phyloP scores from a whole-genome alignment of 202 grass and related monocot species.

The Eragrostis tef region DNA sequence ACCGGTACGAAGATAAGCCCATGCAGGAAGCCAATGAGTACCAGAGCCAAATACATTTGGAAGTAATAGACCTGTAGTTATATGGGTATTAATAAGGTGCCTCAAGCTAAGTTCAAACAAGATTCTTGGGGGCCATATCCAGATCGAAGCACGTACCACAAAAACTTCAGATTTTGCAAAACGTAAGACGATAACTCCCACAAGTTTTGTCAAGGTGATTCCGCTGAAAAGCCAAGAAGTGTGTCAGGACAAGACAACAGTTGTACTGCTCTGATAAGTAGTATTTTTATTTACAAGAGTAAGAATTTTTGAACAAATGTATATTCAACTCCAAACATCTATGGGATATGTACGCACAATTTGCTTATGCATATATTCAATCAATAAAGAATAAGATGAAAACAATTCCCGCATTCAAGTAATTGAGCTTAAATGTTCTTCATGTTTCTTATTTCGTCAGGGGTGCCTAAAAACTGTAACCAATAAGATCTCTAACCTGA shows the following conservation, averaged over 20 bases:
- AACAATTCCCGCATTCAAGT: background rate
- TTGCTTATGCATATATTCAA: background rate
- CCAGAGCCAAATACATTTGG: slow-evolving; percentile 94
- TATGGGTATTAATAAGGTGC: slow-evolving; percentile 13
- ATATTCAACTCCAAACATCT: slow-evolving; percentile 27
- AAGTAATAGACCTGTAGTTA: slow-evolving; percentile 93
- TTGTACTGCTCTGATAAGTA: slow-evolving; percentile 9
- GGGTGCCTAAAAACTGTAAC: slow-evolving; percentile 21
- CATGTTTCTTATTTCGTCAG: slow-evolving; percentile 25
- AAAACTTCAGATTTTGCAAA: slow-evolving; percentile 98
- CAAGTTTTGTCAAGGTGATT: slow-evolving; percentile 98
- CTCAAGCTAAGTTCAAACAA: slow-evolving; percentile 32
- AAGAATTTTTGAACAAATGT: background rate
- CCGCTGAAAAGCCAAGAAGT: slow-evolving; percentile 61
- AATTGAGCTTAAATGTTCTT: slow-evolving; percentile 19
- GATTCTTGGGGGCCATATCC: slow-evolving; percentile 14
- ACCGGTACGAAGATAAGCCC: slow-evolving; percentile 94
- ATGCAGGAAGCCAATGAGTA: slow-evolving; percentile 94
- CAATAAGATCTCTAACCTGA: slow-evolving; percentile 68
- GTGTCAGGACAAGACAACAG: slow-evolving; percentile 38
- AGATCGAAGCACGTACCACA: slow-evolving; percentile 64
- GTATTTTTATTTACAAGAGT: too few species aligned
- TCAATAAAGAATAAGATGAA: too few species aligned
- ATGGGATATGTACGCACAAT: slow-evolving; percentile 3
- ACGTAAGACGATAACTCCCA: slow-evolving; percentile 88